Conservation (phyloP, 2,329 filamentous ascomycete genomes). For the Aspergillus calidoustus region DNA sequence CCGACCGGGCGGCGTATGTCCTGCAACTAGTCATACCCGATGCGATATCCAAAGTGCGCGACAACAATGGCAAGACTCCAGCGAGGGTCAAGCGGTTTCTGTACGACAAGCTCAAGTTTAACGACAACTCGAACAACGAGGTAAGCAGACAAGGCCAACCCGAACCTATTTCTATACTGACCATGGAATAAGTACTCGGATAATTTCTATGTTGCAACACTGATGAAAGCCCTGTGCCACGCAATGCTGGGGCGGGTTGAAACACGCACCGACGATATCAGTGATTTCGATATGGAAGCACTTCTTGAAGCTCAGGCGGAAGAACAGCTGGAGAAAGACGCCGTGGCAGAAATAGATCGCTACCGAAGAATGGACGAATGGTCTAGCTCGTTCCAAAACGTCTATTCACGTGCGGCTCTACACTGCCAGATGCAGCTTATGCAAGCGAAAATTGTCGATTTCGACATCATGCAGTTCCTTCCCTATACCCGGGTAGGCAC, state of each 20-base stretch:
- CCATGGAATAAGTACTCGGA: constrained; percentile 69
- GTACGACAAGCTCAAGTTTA: constrained; percentile 86
- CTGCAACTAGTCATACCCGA: constrained; percentile 82
- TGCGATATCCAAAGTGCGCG: constrained; percentile 78
- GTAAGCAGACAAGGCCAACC: constrained; percentile 34
- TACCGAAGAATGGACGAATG: constrained; percentile 69
- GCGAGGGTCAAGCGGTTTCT: constrained; percentile 80
- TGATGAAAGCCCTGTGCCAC: constrained; percentile 69
- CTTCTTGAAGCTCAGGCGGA: constrained; percentile 56
- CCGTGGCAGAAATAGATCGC: constrained; percentile 65
- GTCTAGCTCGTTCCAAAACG: constrained; percentile 68
- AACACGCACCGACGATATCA: constrained; percentile 45
- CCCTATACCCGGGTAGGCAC: constrained; percentile 65
- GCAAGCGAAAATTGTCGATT: constrained; percentile 56
- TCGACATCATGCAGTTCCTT: constrained; percentile 61
- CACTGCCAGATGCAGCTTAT: constrained; percentile 63
- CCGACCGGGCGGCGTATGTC: constrained; percentile 80
- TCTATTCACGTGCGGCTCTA: constrained; percentile 65
- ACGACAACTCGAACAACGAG: constrained; percentile 88
- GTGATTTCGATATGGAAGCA: constrained; percentile 51
- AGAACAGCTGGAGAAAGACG: constrained; percentile 61
- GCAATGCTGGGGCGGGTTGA: constrained; percentile 55
- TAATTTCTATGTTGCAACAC: constrained; percentile 80
- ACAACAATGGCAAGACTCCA: constrained; percentile 76
- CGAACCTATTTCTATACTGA: constrained; percentile 14